phyloP scores from a whole-genome alignment of 2,329 filamentous ascomycete species.

The Sphaceloma murrayae region DNA sequence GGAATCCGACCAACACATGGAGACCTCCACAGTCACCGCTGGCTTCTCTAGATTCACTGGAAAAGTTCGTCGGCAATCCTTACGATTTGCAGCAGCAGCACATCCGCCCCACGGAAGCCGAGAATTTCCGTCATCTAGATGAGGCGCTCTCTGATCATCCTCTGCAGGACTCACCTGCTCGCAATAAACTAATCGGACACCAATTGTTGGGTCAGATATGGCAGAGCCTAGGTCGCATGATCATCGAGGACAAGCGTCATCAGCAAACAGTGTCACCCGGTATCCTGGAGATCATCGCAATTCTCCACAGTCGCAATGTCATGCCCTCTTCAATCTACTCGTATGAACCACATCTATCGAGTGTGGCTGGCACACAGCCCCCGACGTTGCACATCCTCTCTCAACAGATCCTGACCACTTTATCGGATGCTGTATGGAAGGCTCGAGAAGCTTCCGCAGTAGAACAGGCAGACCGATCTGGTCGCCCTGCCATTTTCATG shows the following conservation, averaged over 20 bases:
- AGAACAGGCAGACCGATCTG: constrained; percentile 25
- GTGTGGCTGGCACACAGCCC: constrained; percentile 36
- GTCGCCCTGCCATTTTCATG: constrained; percentile 31
- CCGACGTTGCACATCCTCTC: constrained; percentile 41
- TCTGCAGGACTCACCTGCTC: background rate
- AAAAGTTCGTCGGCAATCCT: constrained; percentile 18
- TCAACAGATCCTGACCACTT: constrained; percentile 39
- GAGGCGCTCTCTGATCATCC: background rate
- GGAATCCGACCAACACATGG: constrained; percentile 10
- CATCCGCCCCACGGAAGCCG: constrained; percentile 1
- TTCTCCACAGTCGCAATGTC: constrained; percentile 38
- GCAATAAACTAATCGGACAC: too few species aligned
- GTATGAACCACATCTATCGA: constrained; percentile 29
- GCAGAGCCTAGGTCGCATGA: constrained; percentile 38
- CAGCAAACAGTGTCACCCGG: constrained; percentile 31
- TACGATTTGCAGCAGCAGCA: background rate
- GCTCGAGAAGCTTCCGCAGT: constrained; percentile 34
- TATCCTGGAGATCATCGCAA: constrained; percentile 40
- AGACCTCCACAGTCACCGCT: background rate
- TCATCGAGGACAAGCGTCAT: constrained; percentile 28
- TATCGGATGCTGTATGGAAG: constrained; percentile 43
- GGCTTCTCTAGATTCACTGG: constrained; percentile 17
- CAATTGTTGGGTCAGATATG: constrained; percentile 38
- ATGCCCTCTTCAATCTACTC: constrained; percentile 40
- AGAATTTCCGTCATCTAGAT: background rate